Base-by-base conservation (phyloP, 495 filamentous ascomycete genomes). In the Penicillium salamii region DNA sequence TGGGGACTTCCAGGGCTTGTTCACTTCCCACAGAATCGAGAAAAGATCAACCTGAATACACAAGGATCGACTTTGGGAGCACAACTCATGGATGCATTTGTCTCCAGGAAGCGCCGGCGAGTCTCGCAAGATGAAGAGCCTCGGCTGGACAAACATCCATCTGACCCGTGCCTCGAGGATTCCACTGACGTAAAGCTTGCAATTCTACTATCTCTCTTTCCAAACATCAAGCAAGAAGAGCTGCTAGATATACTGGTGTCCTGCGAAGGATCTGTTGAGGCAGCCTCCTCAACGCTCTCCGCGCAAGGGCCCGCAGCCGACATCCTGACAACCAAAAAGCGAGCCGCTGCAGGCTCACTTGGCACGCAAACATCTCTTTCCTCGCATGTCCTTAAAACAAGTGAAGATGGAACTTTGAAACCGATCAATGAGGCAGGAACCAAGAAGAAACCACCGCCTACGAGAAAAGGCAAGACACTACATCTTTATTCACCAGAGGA, bases 141-240 rank as follows among this genome's bases (percentile, higher is more conserved):
- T 13, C 19, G 7, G 3, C 9, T 7, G 17, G 49, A 34, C 5
- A 35, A 42, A 24, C 44, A 37, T 42, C 44, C 46, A 18, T 39
- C 43, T 5, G 37, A 24, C 31, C 20, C 39, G 9, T 36, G 18
- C 12, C 56, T 1, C 6, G 81, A 90, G 13, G 87, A 91, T 15
- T 85, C 88, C 3, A 97, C 92, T 0, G 92, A 97, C 57, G 68
- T 93, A 53, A 97, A 96, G 60, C 69, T 97, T 3, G 90, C 90
- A 2, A 77, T 91, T 1, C 76, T 97, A 5, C 74, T 84, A 1
- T 97, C 93, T 0, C 77, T 97, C 2, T 78, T 88, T 54, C 82
- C 88, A 0, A 49, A 70, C 4, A 49, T 83, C 3, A 75, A 83
- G 36, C 81, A 89, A 47, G 78, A 82, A 17, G 66, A 75, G 1